Evolutionary conservation across 1,139 yeast genomes (phyloP), one percentile per base, ranked within the genome.

Genomic region (Saccharomyces pastorianus): DNA sequence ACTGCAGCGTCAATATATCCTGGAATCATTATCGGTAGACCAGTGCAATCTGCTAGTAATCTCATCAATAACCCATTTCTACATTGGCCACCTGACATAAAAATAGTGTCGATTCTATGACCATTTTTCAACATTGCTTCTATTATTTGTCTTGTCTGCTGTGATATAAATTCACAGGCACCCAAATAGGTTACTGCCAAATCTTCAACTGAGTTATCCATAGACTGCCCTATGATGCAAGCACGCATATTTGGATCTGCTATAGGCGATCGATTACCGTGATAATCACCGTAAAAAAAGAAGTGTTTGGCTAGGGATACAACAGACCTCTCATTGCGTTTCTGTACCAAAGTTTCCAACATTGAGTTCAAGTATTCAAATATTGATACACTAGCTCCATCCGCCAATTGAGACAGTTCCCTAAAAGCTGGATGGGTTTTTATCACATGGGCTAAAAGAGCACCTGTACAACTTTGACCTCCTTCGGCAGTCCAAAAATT

Each of bases 401-500:
- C 83, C 1, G 95, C 81, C 53, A 77, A 70, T 59, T 79, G 81
- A 8, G 82, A 77, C 53, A 91, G 77, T 64, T 87, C 88, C 7
- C 81, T 75, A 61, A 83, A 83, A 0, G 98, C 96, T 0, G 97
- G 97, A 67, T 93, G 99, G 17, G 87, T 84, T 5, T 88, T 78
- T 59, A 93, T 73, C n/a, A 91, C 95, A 71, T 89, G 96, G 2
- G 93, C 95, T 62, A 93, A 78, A 51, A 93, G 78, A 41, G 95
- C 96, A 61, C 99, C 99, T 2, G 99, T 93, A 67, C 96, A 87
- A 20, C 95, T 86, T 72, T 93, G 99, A 17, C 99, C 99, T 66
- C 99, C 99, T 73, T 93, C 99, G n/a, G 98, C 96, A 63, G 90
- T 78, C 98, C 98, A 93, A 65, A 79, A 85, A 11, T 84, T 90